Conservation (phyloP, 768 basidiomycete genomes). For the Tephrocybe rancida region DNA sequence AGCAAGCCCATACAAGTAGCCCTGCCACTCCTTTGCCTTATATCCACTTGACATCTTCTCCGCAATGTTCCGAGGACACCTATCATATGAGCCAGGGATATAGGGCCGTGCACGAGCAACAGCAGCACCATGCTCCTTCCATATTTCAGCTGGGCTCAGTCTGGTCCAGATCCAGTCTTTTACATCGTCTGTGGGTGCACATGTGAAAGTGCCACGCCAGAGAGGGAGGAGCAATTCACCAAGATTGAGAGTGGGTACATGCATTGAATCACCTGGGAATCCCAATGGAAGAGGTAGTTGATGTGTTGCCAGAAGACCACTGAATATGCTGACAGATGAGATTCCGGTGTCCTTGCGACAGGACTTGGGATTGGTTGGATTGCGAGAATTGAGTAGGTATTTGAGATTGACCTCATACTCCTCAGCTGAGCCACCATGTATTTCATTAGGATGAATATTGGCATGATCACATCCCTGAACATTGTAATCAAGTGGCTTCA, state of each 20-base stretch:
- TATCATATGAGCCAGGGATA: conserved; percentile 31
- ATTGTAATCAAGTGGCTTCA: conserved; percentile 25
- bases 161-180: conserved; percentile 32
- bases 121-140: conserved; percentile 35
- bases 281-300: background rate
- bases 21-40: conserved; percentile 36
- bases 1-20: conserved; percentile 34
- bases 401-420: conserved; percentile 18
- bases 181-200: conserved; percentile 17
- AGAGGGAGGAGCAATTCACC: conserved; percentile 6
- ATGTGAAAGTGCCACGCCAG: conserved; percentile 31
- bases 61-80: conserved; percentile 27
- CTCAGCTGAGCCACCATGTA: background rate
- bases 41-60: conserved; percentile 40
- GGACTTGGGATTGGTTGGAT: conserved; percentile 19
- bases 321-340: background rate
- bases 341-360: background rate
- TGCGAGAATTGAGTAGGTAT: conserved; percentile 14
- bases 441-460: conserved; percentile 19
- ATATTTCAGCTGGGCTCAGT: conserved; percentile 25
- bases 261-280: background rate
- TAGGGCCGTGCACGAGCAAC: conserved; percentile 13
- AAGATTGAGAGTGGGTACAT: background rate
- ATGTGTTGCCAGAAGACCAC: background rate
- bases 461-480: conserved; percentile 24